Evolutionary conservation across 495 filamentous ascomycete species (phyloP).

Genomic region (Friedmanniomyces simplex): DNA sequence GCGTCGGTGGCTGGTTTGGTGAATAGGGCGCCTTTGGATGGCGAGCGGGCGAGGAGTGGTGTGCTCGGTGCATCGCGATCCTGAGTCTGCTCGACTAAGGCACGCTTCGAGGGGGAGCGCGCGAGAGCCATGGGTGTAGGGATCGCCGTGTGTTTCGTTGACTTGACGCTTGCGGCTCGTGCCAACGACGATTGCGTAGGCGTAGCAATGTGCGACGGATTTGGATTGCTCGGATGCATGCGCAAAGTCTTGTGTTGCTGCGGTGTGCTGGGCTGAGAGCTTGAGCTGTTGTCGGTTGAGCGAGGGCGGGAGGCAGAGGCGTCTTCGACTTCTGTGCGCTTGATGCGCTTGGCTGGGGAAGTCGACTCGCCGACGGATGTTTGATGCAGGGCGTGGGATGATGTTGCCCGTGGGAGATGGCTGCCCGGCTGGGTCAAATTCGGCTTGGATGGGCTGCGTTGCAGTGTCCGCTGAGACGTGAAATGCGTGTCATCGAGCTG

Average conservation of each 20-base stretch:
- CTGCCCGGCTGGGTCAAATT: conserved; percentile 27
- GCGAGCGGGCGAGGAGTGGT: conserved; percentile 17
- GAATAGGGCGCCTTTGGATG: conserved; percentile 31
- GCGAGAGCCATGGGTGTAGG: conserved; percentile 41
- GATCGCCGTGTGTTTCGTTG: conserved; percentile 43
- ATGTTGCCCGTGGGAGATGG: conserved; percentile 27
- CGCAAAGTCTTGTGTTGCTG: conserved; percentile 27
- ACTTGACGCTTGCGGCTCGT: conserved; percentile 51
- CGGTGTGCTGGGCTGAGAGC: conserved; percentile 32
- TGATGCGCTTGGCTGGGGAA: conserved; percentile 53
- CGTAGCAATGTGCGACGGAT: conserved; percentile 48
- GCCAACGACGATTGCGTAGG: conserved; percentile 72
- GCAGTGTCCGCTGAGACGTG: conserved; percentile 8
- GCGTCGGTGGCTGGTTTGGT: conserved; percentile 19
- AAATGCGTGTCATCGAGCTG: conserved; percentile 45
- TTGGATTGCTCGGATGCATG: conserved; percentile 29
- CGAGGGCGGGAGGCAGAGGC: conserved; percentile 47
- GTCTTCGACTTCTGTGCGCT: conserved; percentile 49
- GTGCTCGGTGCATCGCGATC: background rate
- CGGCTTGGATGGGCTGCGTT: conserved; percentile 31
- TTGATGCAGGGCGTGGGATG: conserved; percentile 27
- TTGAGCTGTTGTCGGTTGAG: conserved; percentile 35
- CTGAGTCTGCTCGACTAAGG: background rate
- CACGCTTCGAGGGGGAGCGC: conserved; percentile 8
- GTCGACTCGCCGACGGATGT: conserved; percentile 3